Conservation (phyloP, 1,284 basidiomycete genomes). For the Termitomyces sp. region DNA sequence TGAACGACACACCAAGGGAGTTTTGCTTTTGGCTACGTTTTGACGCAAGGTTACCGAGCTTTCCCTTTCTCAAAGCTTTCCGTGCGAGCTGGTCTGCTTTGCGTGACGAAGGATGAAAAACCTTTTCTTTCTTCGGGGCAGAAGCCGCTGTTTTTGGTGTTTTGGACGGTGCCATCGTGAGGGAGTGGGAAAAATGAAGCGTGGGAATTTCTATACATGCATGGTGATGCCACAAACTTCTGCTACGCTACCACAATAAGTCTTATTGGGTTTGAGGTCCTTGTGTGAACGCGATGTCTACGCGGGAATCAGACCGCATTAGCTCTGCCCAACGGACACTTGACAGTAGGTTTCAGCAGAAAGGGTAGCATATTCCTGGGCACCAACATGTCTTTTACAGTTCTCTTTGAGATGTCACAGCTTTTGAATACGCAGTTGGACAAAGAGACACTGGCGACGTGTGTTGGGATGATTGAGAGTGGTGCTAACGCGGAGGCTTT, state of each 20-base stretch:
- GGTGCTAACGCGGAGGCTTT: slow-evolving; percentile 84
- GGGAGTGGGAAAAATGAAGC: slow-evolving; percentile 8
- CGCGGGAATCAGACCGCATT: slow-evolving; percentile 59
- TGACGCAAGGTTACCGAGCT: slow-evolving; percentile 52
- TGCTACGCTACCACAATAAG: too few relatives aligned
- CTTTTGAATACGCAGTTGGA: slow-evolving; percentile 78
- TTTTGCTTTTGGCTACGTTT: slow-evolving; percentile 55
- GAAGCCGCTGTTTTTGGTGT: slow-evolving; percentile 25
- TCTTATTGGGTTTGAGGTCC: too few relatives aligned
- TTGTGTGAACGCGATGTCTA: slow-evolving; percentile 34
- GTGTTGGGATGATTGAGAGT: slow-evolving; percentile 79
- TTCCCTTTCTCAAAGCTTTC: slow-evolving; percentile 66
- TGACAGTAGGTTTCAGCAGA: slow-evolving; percentile 52
- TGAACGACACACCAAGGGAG: slow-evolving; percentile 41
- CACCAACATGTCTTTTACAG: slow-evolving; percentile 32
- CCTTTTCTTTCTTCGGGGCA: slow-evolving; percentile 61
- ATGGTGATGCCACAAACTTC: background rate
- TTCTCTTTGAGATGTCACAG: slow-evolving; percentile 78
- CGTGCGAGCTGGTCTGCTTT: slow-evolving; percentile 80
- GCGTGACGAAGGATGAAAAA: slow-evolving; percentile 76
- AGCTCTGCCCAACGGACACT: slow-evolving; percentile 75
- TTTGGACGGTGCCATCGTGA: slow-evolving; percentile 34
- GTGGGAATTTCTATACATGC: slow-evolving; percentile 12
- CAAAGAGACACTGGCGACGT: slow-evolving; percentile 77
- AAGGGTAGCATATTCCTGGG: background rate